Evolutionary conservation across 116 monocot species (phyloP), one percentile per base, ranked within the genome.

Genomic region (Phalaenopsis hybrid): DNA sequence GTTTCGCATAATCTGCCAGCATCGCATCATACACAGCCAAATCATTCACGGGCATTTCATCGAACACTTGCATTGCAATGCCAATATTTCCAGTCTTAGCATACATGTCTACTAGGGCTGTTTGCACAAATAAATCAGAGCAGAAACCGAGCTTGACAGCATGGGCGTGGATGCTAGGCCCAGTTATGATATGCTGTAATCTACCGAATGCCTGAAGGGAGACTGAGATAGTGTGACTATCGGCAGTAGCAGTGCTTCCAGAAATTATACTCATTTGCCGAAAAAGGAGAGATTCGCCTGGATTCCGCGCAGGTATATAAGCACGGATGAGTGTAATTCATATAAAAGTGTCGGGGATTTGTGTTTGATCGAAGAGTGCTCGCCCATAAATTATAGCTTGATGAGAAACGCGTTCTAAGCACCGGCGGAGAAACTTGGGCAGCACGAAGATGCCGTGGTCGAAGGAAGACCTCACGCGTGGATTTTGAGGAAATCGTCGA

Each of bases 281-380:
- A 70, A 78, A 86, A 8, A 89, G 83, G 58, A 90, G 82, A 6
- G 79, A 87, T 45, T 85, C 79, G 18, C 51, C 41, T 10, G 83
- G 82, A 78, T 31, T 75, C 9, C 67, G 55, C 0, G 74, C 57
- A 4, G 48, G 75, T 13, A 91, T 81, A 74, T 79, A 80, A 33
- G 91, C 78, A 5, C 85, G 78, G 50, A 88, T 76, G 55, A 87
- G n/a, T n/a, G 85, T 83, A 70, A 83, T 91, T 74, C 81, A 91
- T 8, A 83, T n/a, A 74, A 88, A 87, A 10, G 59, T 7, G 83
- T 91, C 85, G 13, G 83, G 88, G 17, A 55, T 2, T 1, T 6
- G 79, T 83, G 80, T 55, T 12, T 65, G 75, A 52, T 74, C 75
- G 81, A 91, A 88, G 83, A 88, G 51, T 81, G 79, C 48, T 7